Conservation (phyloP, 176 grass and related monocot species). For the Triticum monococcum region DNA sequence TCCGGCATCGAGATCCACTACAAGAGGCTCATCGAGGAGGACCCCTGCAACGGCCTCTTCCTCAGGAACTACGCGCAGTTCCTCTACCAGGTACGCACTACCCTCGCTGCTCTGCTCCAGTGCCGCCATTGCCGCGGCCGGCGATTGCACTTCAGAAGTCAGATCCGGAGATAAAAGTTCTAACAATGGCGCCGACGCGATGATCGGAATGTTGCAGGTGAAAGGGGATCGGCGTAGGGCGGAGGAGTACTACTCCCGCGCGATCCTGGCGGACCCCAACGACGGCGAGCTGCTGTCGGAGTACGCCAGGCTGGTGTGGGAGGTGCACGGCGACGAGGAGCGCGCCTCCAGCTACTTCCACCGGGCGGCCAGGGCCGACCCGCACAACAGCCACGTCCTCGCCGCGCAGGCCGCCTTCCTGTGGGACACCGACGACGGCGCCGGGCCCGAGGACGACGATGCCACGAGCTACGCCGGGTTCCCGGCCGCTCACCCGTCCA, state of each 20-base stretch:
- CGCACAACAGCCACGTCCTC: slow-evolving; percentile 70
- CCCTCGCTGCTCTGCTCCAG: too few relatives aligned
- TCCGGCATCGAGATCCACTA: slow-evolving; percentile 74
- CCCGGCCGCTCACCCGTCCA: slow-evolving; percentile 5
- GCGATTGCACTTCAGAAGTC: neutral
- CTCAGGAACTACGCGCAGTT: slow-evolving; percentile 78
- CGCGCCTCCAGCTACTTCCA: slow-evolving; percentile 83
- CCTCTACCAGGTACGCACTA: slow-evolving; percentile 46
- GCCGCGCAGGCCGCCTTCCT: slow-evolving; percentile 72
- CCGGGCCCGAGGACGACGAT: slow-evolving; percentile 28
- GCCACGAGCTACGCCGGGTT: slow-evolving; percentile 5
- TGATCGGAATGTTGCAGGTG: neutral
- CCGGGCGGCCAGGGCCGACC: slow-evolving; percentile 56
- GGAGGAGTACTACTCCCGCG: slow-evolving; percentile 95
- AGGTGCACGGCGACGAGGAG: slow-evolving; percentile 74
- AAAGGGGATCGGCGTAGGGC: slow-evolving; percentile 64
- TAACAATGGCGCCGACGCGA: neutral
- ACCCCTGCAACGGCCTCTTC: slow-evolving; percentile 78
- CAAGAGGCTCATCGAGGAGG: slow-evolving; percentile 84
- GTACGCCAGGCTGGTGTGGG: slow-evolving; percentile 91
- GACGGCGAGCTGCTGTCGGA: slow-evolving; percentile 88
- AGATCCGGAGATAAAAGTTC: neutral
- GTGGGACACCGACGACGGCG: slow-evolving; percentile 67
- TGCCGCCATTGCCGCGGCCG: too few relatives aligned
- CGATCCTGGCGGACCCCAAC: slow-evolving; percentile 63